Evolutionary conservation across 768 basidiomycete species (phyloP).

Genomic region (Serendipita sp.): DNA sequence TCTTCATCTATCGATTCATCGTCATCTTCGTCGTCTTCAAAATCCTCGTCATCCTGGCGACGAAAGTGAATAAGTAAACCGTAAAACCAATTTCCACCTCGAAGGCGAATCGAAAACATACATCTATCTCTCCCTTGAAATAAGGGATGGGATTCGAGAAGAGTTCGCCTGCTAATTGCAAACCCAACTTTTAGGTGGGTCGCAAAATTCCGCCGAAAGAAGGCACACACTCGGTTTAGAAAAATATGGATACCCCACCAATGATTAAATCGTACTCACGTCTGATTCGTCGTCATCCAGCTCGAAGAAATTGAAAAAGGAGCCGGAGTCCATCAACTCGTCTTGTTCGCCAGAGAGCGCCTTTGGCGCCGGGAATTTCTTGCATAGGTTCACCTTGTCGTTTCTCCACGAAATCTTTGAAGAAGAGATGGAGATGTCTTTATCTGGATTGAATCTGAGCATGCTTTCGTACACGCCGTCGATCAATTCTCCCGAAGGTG

Average conservation of each 20-base stretch:
- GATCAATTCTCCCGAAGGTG: conserved; percentile 41
- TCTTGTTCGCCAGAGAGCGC: conserved; percentile 38
- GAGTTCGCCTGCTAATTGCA: conserved; percentile 56
- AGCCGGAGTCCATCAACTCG: conserved; percentile 47
- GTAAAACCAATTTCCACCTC: conserved; percentile 12
- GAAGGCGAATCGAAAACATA: conserved; percentile 7
- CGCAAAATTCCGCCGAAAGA: conserved; percentile 9
- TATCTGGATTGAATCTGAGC: conserved; percentile 69
- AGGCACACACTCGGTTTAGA: background rate
- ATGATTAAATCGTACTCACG: conserved; percentile 28
- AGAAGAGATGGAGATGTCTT: conserved; percentile 44
- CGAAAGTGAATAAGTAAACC: conserved; percentile 8
- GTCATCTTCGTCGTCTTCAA: conserved; percentile 48
- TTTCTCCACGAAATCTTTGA: conserved; percentile 72
- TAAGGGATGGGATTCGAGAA: conserved; percentile 72
- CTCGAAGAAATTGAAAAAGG: conserved; percentile 84
- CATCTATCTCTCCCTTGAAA: conserved; percentile 44
- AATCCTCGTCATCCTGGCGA: conserved; percentile 43
- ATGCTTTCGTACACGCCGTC: conserved; percentile 65
- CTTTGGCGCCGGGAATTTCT: conserved; percentile 50
- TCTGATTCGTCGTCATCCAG: conserved; percentile 46
- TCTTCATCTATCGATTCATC: conserved; percentile 59
- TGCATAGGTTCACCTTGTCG: conserved; percentile 56
- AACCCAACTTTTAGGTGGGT: too few relatives aligned
- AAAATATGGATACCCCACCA: background rate